phyloP scores from a whole-genome alignment of 306 rosid genomes.

The Amphicarpaea edgeworthii region DNA sequence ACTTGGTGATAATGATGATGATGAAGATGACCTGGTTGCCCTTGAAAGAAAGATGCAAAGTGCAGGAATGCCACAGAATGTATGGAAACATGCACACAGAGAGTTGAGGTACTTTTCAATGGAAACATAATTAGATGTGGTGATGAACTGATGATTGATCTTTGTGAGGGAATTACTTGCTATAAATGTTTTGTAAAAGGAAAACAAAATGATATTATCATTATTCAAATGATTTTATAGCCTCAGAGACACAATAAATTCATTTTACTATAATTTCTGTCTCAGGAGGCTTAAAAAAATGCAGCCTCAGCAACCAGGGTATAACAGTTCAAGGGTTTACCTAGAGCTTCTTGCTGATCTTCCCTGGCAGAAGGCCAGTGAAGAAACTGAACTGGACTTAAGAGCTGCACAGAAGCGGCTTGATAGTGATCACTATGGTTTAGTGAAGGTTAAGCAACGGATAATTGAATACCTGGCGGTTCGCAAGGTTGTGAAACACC shows the following conservation, averaged over 20 bases:
- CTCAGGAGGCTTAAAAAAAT: slow-evolving; percentile 97
- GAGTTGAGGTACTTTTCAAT: slow-evolving; percentile 79
- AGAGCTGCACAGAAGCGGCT: slow-evolving; percentile 86
- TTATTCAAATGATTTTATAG: slow-evolving; percentile 26
- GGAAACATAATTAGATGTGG: slow-evolving; percentile 35
- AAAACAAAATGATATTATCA: slow-evolving; percentile 17
- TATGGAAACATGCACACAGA: slow-evolving; percentile 97
- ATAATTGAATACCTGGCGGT: slow-evolving; percentile 97
- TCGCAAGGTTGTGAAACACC: slow-evolving; percentile 79
- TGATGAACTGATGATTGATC: slow-evolving; percentile 21
- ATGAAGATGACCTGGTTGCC: slow-evolving; percentile 88
- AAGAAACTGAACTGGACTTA: slow-evolving; percentile 86
- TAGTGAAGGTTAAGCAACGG: slow-evolving; percentile 94
- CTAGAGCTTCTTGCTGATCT: slow-evolving; percentile 98
- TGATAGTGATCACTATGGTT: slow-evolving; percentile 93
- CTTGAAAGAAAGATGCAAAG: slow-evolving; percentile 97
- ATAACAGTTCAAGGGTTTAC: slow-evolving; percentile 90
- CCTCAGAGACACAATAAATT: slow-evolving; percentile 30
- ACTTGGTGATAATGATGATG: slow-evolving; percentile 98
- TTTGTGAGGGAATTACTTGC: slow-evolving; percentile 24
- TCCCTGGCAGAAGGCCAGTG: slow-evolving; percentile 89
- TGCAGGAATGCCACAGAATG: slow-evolving; percentile 95
- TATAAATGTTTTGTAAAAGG: slow-evolving; percentile 13
- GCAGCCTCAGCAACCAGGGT: slow-evolving; percentile 99
- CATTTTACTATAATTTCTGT: slow-evolving; percentile 35